Evolutionary conservation across 768 basidiomycete species (phyloP).

Genomic region (Obba rivulosa): DNA sequence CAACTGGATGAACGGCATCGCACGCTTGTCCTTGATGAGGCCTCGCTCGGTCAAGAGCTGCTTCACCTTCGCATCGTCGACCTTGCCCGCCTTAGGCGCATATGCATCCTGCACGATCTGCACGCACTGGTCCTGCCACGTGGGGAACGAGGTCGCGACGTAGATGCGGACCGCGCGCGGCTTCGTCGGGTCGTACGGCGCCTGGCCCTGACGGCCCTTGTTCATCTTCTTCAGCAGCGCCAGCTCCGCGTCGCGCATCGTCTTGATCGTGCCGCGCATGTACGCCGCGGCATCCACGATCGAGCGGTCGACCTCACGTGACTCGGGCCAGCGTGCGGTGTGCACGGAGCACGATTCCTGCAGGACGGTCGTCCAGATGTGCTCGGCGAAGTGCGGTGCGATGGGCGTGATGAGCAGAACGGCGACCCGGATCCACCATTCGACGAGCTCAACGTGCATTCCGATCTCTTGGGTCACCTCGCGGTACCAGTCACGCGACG

Average conservation of each 20-base stretch:
- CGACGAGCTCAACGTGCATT: conserved; percentile 87
- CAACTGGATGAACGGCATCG: conserved; percentile 90
- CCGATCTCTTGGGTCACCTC: conserved; percentile 84
- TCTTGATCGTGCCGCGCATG: conserved; percentile 89
- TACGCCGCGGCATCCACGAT: conserved; percentile 73
- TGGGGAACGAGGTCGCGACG: conserved; percentile 86
- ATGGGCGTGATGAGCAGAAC: conserved; percentile 79
- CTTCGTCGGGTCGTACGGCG: conserved; percentile 77
- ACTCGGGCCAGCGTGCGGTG: conserved; percentile 74
- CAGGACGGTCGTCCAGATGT: conserved; percentile 78
- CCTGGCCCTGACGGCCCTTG: conserved; percentile 59
- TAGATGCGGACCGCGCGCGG: conserved; percentile 86
- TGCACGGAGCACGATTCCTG: conserved; percentile 75
- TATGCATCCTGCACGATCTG: conserved; percentile 69
- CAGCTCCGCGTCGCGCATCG: conserved; percentile 84
- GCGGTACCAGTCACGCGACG: conserved; percentile 91
- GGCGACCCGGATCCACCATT: conserved; percentile 80
- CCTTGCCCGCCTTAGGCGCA: conserved; percentile 46
- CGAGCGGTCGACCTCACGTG: conserved; percentile 52
- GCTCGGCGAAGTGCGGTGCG: conserved; percentile 91
- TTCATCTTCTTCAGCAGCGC: conserved; percentile 71
- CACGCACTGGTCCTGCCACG: conserved; percentile 88
- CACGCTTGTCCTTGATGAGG: conserved; percentile 91
- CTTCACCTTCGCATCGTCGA: conserved; percentile 81
- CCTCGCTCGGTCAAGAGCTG: conserved; percentile 62